Conservation (phyloP, 2,329 filamentous ascomycete genomes). For the Alternaria gansuensis region DNA sequence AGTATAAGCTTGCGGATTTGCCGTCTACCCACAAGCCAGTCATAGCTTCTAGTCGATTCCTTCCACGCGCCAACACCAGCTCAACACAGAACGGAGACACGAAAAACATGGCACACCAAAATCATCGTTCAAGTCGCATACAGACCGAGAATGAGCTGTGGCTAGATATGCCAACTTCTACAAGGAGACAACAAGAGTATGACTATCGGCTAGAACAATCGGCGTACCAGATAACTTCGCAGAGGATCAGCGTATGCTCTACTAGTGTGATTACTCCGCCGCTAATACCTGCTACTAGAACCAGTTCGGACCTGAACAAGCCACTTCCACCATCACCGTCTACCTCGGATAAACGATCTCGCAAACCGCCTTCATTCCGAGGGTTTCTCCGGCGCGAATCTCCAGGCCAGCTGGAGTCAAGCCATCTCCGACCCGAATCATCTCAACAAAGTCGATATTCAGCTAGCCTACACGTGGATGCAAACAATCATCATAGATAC, state of each 20-base stretch:
- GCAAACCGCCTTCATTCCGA: conserved; percentile 37
- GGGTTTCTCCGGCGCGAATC: conserved; percentile 41
- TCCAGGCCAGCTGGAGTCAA: conserved; percentile 33
- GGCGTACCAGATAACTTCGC: conserved; percentile 43
- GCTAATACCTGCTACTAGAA: conserved; percentile 33
- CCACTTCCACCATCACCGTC: conserved; percentile 42
- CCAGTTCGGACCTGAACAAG: conserved; percentile 40
- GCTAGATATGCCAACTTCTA: conserved; percentile 40
- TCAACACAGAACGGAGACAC: conserved; percentile 18
- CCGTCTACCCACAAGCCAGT: conserved; percentile 33
- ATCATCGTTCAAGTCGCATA: conserved; percentile 25
- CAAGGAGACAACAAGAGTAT: conserved; percentile 26
- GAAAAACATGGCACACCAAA: conserved; percentile 37
- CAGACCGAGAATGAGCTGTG: conserved; percentile 43
- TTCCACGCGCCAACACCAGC: conserved; percentile 27
- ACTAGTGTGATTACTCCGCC: conserved; percentile 24
- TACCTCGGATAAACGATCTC: conserved; percentile 34
- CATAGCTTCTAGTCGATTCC: conserved; percentile 30
- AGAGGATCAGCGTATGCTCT: conserved; percentile 30
- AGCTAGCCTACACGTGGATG: conserved; percentile 35
- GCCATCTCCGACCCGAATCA: conserved; percentile 36
- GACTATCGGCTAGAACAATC: conserved; percentile 29
- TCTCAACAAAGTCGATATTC: conserved; percentile 30
- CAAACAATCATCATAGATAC: conserved; percentile 29
- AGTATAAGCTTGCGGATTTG: conserved; percentile 35